These are phyloP conservation scores for Cinchona pubescens DNA, from an alignment of 257 asterid species.

Conservation along the genomic window DNA sequence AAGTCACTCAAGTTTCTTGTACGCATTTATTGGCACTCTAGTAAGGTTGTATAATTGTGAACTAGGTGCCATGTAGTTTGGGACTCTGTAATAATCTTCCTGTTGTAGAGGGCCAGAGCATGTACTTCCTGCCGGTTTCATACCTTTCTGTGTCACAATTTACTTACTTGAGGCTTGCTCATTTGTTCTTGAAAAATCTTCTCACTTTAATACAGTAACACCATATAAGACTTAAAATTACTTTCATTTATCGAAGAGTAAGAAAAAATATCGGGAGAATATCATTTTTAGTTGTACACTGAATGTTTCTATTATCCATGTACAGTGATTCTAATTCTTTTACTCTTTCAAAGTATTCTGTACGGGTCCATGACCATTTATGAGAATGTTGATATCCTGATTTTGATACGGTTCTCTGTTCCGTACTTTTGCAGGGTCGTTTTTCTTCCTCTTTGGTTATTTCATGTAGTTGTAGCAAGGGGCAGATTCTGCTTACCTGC, in stretches of 20 bases:
- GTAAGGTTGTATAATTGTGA: neutral
- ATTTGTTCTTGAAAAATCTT: neutral
- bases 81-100: neutral
- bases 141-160: too few species aligned
- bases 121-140: neutral
- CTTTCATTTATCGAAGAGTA: neutral
- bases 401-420: slow-evolving; percentile 8
- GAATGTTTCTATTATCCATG: neutral
- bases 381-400: neutral
- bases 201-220: neutral
- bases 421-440: slow-evolving; percentile 52
- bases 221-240: too few species aligned
- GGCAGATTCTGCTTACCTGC: slow-evolving; percentile 99
- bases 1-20: neutral
- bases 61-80: neutral
- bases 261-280: neutral
- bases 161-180: neutral
- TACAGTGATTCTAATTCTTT: neutral
- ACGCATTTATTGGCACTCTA: neutral
- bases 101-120: neutral
- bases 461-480: slow-evolving; percentile 91
- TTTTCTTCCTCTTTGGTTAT: slow-evolving; percentile 85
- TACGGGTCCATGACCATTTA: neutral
- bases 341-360: neutral
- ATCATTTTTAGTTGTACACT: neutral